These are phyloP conservation scores for Colletotrichum echinochloae DNA, from an alignment of 2,329 filamentous ascomycete species.

Conservation along the genomic window DNA sequence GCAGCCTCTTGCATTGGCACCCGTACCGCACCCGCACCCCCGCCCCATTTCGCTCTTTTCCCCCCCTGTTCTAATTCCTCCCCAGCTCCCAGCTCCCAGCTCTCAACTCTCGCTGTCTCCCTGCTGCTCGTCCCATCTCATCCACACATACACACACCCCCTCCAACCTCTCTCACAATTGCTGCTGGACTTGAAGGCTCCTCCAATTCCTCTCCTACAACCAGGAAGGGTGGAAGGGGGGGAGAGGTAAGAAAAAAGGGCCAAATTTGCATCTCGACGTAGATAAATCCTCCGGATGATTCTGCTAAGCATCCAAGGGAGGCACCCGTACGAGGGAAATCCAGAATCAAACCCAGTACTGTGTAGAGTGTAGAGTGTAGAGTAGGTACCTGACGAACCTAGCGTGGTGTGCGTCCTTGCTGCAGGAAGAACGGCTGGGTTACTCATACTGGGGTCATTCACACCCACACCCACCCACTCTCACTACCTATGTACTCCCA, in stretches of 20 bases:
- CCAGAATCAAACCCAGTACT: no score
- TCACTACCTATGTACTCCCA: conserved; percentile 3
- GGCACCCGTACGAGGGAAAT: no score
- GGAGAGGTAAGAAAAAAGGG: background rate
- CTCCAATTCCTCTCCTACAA: background rate
- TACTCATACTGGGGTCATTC: background rate
- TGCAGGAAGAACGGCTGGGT: background rate
- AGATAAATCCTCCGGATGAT: background rate
- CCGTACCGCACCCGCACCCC: conserved; percentile 1
- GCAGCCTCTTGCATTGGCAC: background rate
- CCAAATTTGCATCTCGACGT: conserved; percentile 14
- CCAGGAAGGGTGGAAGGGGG: background rate
- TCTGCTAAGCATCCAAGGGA: background rate
- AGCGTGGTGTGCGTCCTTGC: background rate
- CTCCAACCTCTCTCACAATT: background rate
- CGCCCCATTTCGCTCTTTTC: conserved; percentile 6
- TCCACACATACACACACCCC: background rate
- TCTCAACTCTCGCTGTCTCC: background rate
- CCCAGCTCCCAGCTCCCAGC: background rate
- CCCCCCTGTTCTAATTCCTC: conserved; percentile 3
- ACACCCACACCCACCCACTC: conserved; percentile 1
- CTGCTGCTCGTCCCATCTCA: background rate
- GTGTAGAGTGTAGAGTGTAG: no score
- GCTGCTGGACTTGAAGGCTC: background rate
- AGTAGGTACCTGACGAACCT: background rate